Conservation (phyloP, 331 rosid species). For the Phaseolus coccineus region DNA sequence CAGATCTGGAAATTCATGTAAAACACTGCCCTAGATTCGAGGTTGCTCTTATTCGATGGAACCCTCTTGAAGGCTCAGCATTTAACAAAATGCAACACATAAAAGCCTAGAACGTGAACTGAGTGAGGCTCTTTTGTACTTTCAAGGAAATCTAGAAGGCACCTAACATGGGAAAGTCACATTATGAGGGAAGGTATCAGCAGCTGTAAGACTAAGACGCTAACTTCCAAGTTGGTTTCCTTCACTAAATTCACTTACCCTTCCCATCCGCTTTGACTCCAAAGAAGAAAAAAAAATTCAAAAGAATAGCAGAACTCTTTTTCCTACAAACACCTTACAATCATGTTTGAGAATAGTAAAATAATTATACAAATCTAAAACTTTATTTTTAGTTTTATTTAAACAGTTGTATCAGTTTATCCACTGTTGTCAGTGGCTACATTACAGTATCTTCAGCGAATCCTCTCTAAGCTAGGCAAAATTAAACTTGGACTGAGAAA, state of each 20-base stretch:
- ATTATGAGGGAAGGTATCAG: slow-evolving; percentile 90
- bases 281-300: not conserved
- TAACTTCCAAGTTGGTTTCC: slow-evolving; percentile 59
- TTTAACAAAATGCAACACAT: slow-evolving; percentile 46
- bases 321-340: not conserved
- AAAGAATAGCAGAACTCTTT: not conserved
- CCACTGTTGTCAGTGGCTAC: not conserved
- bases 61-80: slow-evolving; percentile 50
- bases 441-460: slow-evolving; percentile 7
- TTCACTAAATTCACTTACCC: slow-evolving; percentile 46
- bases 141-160: slow-evolving; percentile 42
- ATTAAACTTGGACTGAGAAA: slow-evolving; percentile 8
- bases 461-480: slow-evolving; percentile 32
- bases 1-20: slow-evolving; percentile 62
- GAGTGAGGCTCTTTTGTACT: slow-evolving; percentile 48
- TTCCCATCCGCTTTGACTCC: slow-evolving; percentile 41
- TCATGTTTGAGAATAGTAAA: not conserved
- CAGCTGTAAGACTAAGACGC: slow-evolving; percentile 68
- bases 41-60: slow-evolving; percentile 33
- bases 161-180: slow-evolving; percentile 69
- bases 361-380: too few species aligned
- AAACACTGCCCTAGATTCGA: slow-evolving; percentile 35
- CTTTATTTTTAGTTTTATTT: not conserved
- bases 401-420: not conserved
- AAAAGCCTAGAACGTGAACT: slow-evolving; percentile 43